These are phyloP conservation scores for Ogataea nakhonphanomensis DNA, from an alignment of 805 yeast species.

Conservation along the genomic window DNA sequence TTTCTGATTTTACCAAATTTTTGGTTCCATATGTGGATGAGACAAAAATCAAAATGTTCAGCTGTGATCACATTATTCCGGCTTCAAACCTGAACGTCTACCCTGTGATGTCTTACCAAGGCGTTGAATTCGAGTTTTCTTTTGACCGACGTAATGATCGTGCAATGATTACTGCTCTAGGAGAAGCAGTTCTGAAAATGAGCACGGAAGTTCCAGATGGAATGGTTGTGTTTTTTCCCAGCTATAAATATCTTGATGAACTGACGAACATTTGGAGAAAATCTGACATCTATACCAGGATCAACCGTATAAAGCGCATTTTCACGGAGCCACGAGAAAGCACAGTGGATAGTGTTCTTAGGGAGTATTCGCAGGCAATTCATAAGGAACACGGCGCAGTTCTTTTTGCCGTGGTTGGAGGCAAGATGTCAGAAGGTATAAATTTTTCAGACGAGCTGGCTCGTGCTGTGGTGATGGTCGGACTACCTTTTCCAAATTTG, in stretches of 20 bases:
- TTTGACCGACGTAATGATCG: slow-evolving; percentile 55
- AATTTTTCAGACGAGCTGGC: slow-evolving; percentile 88
- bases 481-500: slow-evolving; percentile 85
- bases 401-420: slow-evolving; percentile 85
- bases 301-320: slow-evolving; percentile 42
- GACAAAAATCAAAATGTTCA: slow-evolving; percentile 46
- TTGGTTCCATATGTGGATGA: slow-evolving; percentile 56
- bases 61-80: slow-evolving; percentile 86
- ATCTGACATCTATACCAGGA: slow-evolving; percentile 29
- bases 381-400: slow-evolving; percentile 51
- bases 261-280: slow-evolving; percentile 52
- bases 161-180: slow-evolving; percentile 47
- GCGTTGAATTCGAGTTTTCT: slow-evolving; percentile 55
- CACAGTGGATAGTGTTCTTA: slow-evolving; percentile 44
- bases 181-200: slow-evolving; percentile 44
- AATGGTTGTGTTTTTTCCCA: slow-evolving; percentile 78
- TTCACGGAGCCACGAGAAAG: slow-evolving; percentile 54
- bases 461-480: slow-evolving; percentile 80
- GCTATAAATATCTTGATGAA: slow-evolving; percentile 66
- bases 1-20: slow-evolving; percentile 62
- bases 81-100: slow-evolving; percentile 59
- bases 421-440: slow-evolving; percentile 89
- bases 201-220: slow-evolving; percentile 60
- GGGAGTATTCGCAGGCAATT: slow-evolving; percentile 48
- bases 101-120: slow-evolving; percentile 37